A percentile compares a stretch with the other conserved stretches of the same genome.
These are phyloP conservation scores for Penicillium antarcticum DNA, from an alignment of 495 filamentous ascomycete genomes.

Conservation along the genomic window DNA sequence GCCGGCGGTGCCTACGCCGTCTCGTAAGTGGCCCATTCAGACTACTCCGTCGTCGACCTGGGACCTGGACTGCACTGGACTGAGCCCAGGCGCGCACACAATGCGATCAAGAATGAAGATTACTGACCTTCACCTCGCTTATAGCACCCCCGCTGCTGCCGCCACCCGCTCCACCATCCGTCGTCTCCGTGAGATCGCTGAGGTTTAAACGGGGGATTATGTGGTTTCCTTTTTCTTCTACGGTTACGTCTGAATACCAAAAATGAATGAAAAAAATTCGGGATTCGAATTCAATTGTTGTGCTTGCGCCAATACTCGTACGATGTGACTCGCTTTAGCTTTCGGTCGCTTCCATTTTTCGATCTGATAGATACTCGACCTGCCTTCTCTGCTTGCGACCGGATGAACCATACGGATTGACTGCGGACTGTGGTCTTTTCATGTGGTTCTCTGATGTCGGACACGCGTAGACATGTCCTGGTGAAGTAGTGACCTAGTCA, in stretches of 20 bases:
- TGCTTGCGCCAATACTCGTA: constrained; percentile 11
- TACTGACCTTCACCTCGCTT: constrained; percentile 21
- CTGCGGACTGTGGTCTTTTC: not conserved
- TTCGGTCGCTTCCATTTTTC: not conserved
- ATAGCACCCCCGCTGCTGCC: constrained; percentile 90
- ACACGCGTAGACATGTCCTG: not conserved
- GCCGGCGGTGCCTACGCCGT: constrained; percentile 97
- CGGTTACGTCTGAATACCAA: constrained; percentile 45
- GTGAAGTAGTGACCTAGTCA: not conserved
- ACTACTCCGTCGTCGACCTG: too few species aligned
- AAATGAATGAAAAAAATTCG: constrained; percentile 41
- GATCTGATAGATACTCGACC: not conserved
- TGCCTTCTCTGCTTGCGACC: not conserved
- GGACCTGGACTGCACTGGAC: too few species aligned
- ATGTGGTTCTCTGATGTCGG: not conserved
- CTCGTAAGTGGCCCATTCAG: constrained; percentile 64
- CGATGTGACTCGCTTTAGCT: not conserved
- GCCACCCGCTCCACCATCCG: constrained; percentile 96
- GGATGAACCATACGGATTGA: not conserved
- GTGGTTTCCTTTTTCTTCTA: constrained; percentile 41
- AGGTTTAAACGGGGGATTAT: constrained; percentile 67
- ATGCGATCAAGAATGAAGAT: not conserved
- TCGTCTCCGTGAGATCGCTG: constrained; percentile 94
- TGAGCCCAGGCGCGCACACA: too few species aligned
- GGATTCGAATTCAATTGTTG: constrained; percentile 30